Conservation (phyloP, 2,329 filamentous ascomycete genomes). For the Aspergillus ochraceoroseus region DNA sequence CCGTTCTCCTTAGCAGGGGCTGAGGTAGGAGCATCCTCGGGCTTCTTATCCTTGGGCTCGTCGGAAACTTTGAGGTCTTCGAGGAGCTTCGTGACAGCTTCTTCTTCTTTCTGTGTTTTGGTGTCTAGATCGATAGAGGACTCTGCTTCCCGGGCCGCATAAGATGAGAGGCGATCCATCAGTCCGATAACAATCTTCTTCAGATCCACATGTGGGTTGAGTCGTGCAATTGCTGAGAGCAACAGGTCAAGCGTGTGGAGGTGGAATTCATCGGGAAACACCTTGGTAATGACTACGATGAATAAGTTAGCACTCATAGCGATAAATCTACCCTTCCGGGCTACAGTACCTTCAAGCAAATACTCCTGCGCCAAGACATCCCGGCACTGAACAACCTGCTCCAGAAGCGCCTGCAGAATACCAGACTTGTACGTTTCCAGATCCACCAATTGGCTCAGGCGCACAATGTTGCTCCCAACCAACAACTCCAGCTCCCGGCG, state of each 20-base stretch:
- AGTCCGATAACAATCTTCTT: slow-evolving; percentile 97
- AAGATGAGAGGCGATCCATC: slow-evolving; percentile 93
- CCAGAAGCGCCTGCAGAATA: slow-evolving; percentile 81
- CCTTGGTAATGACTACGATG: slow-evolving; percentile 82
- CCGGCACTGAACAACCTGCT: slow-evolving; percentile 96
- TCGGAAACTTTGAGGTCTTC: slow-evolving; percentile 66
- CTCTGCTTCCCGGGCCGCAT: slow-evolving; percentile 83
- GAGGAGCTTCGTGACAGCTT: slow-evolving; percentile 71
- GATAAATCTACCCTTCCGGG: slow-evolving; percentile 18
- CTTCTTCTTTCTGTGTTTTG: slow-evolving; percentile 72
- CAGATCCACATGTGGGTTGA: slow-evolving; percentile 95
- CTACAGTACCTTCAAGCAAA: slow-evolving; percentile 65
- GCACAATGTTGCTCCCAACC: slow-evolving; percentile 92
- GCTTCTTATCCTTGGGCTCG: slow-evolving; percentile 49
- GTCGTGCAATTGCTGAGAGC: slow-evolving; percentile 80
- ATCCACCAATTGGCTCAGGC: slow-evolving; percentile 91
- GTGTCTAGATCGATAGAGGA: slow-evolving; percentile 65
- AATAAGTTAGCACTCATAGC: slow-evolving; percentile 10
- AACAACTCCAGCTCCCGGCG: slow-evolving; percentile 91
- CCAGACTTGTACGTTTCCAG: slow-evolving; percentile 87
- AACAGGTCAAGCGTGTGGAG: slow-evolving; percentile 94
- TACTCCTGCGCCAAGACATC: slow-evolving; percentile 98
- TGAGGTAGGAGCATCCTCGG: slow-evolving; percentile 37
- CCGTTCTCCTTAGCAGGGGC: slow-evolving; percentile 35
- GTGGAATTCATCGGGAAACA: slow-evolving; percentile 98